Base-by-base conservation (phyloP, 208 protist species). In the Crithidia brevicula region DNA sequence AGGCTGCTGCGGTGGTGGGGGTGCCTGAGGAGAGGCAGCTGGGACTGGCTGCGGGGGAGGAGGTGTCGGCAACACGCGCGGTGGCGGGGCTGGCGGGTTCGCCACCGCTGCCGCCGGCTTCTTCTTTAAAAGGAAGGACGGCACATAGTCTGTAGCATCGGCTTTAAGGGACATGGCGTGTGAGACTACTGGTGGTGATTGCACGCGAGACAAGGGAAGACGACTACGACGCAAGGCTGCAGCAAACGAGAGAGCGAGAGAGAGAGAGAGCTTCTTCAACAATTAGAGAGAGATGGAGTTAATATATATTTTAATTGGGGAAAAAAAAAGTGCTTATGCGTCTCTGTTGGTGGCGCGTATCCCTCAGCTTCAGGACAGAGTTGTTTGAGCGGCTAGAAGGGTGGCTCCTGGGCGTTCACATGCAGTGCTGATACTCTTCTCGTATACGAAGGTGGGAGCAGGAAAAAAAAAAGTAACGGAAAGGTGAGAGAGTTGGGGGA, bases 181-280 rank as follows among this genome's bases (percentile, higher is more conserved):
- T n/a, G n/a, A n/a, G n/a, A n/a, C n/a, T n/a, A n/a, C n/a, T n/a
- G n/a, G n/a, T n/a, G n/a, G n/a, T n/a, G n/a, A n/a, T n/a, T n/a
- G n/a, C n/a, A n/a, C n/a, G n/a, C n/a, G n/a, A n/a, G n/a, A n/a
- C n/a, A n/a, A n/a, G n/a, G n/a, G n/a, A n/a, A n/a, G n/a, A n/a
- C n/a, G n/a, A n/a, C n/a, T n/a, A n/a, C n/a, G n/a, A n/a, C n/a
- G n/a, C n/a, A n/a, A n/a, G n/a, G n/a, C n/a, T n/a, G n/a, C n/a
- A n/a, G n/a, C n/a, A 66, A 68, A 47, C 49, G 38, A 62, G 22
- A 34, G 54, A 52, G 38, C 52, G 63, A 60, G 46, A 59, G 47
- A 36, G 20, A 52, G 22, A 51, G 54, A 5, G 10, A 34, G 50
- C 10, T 30, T 10, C 5, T 15, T n/a, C n/a, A n/a, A n/a, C n/a